Evolutionary conservation across 768 basidiomycete genomes (phyloP).

Genomic region (Lactifluus hygrophoroides): DNA sequence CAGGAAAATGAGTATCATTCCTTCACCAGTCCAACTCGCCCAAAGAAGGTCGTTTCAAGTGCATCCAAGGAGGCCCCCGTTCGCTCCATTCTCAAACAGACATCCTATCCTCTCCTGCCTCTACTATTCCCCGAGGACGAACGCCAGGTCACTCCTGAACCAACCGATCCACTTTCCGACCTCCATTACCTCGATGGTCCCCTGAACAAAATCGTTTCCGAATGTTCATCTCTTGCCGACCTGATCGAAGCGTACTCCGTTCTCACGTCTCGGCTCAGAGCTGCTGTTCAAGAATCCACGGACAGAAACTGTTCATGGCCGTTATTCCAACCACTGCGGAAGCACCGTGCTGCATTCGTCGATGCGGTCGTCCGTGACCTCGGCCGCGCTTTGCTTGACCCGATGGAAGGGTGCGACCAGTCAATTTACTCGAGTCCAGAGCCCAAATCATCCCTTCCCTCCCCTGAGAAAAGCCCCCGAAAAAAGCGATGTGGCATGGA

Average conservation of each 20-base stretch:
- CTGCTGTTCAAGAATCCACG: slow-evolving; percentile 33
- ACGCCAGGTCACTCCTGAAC: slow-evolving; percentile 72
- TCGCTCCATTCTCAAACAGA: slow-evolving; percentile 67
- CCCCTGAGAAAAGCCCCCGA: slow-evolving; percentile 58
- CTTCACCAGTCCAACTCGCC: slow-evolving; percentile 26
- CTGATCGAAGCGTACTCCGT: slow-evolving; percentile 70
- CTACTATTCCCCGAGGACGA: slow-evolving; percentile 32
- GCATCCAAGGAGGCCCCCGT: slow-evolving; percentile 37
- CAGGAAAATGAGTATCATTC: slow-evolving; percentile 41
- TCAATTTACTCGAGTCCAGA: slow-evolving; percentile 3
- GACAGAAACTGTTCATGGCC: slow-evolving; percentile 60
- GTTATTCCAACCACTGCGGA: slow-evolving; percentile 61
- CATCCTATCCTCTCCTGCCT: slow-evolving; percentile 28
- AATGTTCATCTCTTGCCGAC: slow-evolving; percentile 40
- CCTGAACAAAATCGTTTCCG: slow-evolving; percentile 48
- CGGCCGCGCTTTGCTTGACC: slow-evolving; percentile 54
- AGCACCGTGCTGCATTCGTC: slow-evolving; percentile 42
- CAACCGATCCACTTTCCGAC: slow-evolving; percentile 54
- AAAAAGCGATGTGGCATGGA: slow-evolving; percentile 61
- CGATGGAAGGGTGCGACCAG: slow-evolving; percentile 25
- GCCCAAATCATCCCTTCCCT: slow-evolving; percentile 38
- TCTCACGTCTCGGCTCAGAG: slow-evolving; percentile 55
- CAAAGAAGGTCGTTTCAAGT: slow-evolving; percentile 19
- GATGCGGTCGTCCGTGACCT: slow-evolving; percentile 62
- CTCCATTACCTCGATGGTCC: slow-evolving; percentile 58